Conservation (phyloP, 805 yeast genomes). For the Ogataea haglerorum region DNA sequence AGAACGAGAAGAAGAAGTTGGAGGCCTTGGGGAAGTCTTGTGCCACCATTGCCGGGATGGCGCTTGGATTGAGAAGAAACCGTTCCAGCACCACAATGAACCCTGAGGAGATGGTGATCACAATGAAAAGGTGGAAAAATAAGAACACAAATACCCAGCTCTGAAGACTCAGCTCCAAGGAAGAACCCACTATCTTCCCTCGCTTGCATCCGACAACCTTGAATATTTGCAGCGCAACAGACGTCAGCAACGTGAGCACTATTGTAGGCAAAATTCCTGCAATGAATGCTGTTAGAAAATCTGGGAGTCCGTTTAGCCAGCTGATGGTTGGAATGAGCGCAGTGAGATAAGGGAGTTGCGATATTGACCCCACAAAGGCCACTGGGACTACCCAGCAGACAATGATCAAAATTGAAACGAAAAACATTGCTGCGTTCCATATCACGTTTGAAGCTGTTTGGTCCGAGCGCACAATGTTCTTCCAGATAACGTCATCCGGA, state of each 20-base stretch:
- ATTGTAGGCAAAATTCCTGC: slow-evolving; percentile 68
- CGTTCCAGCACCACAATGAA: slow-evolving; percentile 59
- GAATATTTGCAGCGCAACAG: slow-evolving; percentile 57
- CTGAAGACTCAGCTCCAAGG: slow-evolving; percentile 68
- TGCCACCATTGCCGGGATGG: slow-evolving; percentile 70
- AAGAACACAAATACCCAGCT: slow-evolving; percentile 74
- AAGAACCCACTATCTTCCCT: slow-evolving; percentile 59
- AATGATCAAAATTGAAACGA: slow-evolving; percentile 47
- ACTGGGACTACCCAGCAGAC: slow-evolving; percentile 76
- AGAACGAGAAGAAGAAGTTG: slow-evolving; percentile 76
- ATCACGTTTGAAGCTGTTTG: slow-evolving; percentile 36
- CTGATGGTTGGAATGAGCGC: slow-evolving; percentile 56
- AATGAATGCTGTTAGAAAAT: slow-evolving; percentile 46
- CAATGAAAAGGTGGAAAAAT: slow-evolving; percentile 79
- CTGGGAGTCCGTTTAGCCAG: slow-evolving; percentile 56
- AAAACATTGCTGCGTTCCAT: slow-evolving; percentile 43
- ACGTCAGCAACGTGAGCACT: slow-evolving; percentile 59
- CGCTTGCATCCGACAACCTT: slow-evolving; percentile 51
- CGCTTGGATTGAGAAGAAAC: slow-evolving; percentile 64
- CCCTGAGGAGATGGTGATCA: slow-evolving; percentile 82
- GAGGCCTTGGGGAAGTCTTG: slow-evolving; percentile 81
- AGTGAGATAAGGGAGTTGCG: slow-evolving; percentile 68
- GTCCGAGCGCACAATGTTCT: slow-evolving; percentile 42
- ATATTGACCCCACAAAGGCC: slow-evolving; percentile 69
- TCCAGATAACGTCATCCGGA: slow-evolving; percentile 73